These are phyloP conservation scores for Furcasterigmium sp. DNA, from an alignment of 2,329 filamentous ascomycete genomes.

Conservation along the genomic window DNA sequence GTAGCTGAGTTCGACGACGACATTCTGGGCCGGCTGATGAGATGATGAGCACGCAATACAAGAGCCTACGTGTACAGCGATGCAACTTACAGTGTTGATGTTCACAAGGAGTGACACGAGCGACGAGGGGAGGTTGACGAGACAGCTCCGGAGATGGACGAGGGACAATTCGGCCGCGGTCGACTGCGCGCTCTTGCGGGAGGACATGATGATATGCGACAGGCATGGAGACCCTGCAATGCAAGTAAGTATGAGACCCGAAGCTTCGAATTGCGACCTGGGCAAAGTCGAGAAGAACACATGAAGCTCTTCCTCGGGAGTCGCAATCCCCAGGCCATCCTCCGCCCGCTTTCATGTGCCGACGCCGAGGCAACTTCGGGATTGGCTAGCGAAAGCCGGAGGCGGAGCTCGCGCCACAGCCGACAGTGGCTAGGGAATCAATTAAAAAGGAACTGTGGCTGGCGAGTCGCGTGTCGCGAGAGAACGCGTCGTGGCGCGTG, in stretches of 20 bases:
- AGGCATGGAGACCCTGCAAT: neutral
- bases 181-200: slow-evolving; percentile 52
- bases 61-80: neutral
- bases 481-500: slow-evolving; percentile 13
- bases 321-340: neutral
- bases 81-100: slow-evolving; percentile 71
- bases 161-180: slow-evolving; percentile 79
- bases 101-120: slow-evolving; percentile 82
- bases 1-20: slow-evolving; percentile 86
- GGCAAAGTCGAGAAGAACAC: no score
- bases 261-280: no score
- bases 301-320: neutral
- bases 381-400: slow-evolving; percentile 3
- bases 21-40: slow-evolving; percentile 83
- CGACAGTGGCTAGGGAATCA: slow-evolving; percentile 2
- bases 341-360: slow-evolving; percentile 20
- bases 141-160: slow-evolving; percentile 84
- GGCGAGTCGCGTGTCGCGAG: slow-evolving; percentile 13
- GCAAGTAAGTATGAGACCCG: neutral
- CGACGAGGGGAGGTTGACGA: slow-evolving; percentile 85
- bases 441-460: slow-evolving; percentile 9
- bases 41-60: neutral
- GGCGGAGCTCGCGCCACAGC: slow-evolving; percentile 4
- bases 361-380: slow-evolving; percentile 17
- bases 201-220: slow-evolving; percentile 31